Conservation (phyloP, 139 green algal genomes). For the Auxenochlorella pyrenoidosa region DNA sequence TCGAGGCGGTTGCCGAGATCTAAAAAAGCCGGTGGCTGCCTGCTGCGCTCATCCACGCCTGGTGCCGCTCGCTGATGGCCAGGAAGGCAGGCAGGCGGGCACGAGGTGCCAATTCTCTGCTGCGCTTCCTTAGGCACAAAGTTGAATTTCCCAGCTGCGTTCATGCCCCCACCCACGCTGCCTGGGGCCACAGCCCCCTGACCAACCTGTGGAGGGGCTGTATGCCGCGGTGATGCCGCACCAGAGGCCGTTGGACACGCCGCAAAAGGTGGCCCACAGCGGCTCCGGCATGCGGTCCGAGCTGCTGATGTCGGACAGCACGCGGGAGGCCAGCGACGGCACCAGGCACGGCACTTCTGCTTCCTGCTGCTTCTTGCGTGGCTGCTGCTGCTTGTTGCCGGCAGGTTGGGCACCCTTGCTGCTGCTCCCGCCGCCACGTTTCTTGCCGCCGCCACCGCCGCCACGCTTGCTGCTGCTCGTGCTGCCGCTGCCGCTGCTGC, state of each 20-base stretch:
- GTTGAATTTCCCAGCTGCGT: too few relatives aligned
- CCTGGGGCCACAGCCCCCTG: too few relatives aligned
- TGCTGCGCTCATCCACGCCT: too few relatives aligned
- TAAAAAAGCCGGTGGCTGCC: too few relatives aligned
- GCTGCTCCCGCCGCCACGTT: conserved; percentile 6
- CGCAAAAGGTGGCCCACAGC: conserved; percentile 59
- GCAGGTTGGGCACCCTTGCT: too few relatives aligned
- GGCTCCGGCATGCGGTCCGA: conserved; percentile 41
- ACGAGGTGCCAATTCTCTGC: neutral
- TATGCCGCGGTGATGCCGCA: conserved; percentile 47
- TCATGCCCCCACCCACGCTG: too few relatives aligned
- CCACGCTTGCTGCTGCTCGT: neutral
- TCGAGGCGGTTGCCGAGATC: too few relatives aligned
- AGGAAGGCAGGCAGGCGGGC: neutral
- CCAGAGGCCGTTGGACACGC: conserved; percentile 50
- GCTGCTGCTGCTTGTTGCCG: conserved; percentile 5
- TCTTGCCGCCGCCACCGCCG: neutral
- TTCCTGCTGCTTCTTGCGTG: conserved; percentile 12
- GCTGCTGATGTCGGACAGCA: neutral
- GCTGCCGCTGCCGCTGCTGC: neutral
- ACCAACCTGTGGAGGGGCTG: conserved; percentile 34
- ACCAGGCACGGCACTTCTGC: neutral
- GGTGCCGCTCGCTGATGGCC: too few relatives aligned
- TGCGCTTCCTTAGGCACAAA: neutral
- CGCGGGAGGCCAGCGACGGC: neutral